phyloP scores from a whole-genome alignment of 2,329 filamentous ascomycete species.

The Aspergillus texensis region DNA sequence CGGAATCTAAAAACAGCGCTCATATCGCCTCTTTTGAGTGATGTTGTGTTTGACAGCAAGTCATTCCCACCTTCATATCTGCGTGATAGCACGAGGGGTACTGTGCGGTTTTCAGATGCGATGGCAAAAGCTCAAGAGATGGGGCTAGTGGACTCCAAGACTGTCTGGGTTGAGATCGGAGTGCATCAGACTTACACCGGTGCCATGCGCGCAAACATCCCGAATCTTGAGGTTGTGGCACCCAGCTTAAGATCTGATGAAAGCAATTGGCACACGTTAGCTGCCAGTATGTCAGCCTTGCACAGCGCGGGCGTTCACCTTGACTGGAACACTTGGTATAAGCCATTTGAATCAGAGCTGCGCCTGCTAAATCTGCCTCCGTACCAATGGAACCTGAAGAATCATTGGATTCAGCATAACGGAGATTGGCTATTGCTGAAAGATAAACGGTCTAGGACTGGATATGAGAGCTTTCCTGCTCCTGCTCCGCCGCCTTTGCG shows the following conservation, averaged over 20 bases:
- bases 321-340: conserved; percentile 71
- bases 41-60: conserved; percentile 57
- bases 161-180: conserved; percentile 72
- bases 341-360: conserved; percentile 60
- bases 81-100: conserved; percentile 64
- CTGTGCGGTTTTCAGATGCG: conserved; percentile 69
- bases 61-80: conserved; percentile 65
- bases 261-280: conserved; percentile 65
- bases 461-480: not conserved
- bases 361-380: conserved; percentile 64
- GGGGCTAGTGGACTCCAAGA: conserved; percentile 59
- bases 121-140: conserved; percentile 60
- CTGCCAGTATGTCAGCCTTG: conserved; percentile 59
- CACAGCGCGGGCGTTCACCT: conserved; percentile 65
- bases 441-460: conserved; percentile 48
- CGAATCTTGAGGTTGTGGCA: conserved; percentile 56
- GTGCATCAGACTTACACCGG: conserved; percentile 69
- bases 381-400: conserved; percentile 71
- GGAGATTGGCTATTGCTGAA: conserved; percentile 75
- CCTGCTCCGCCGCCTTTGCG: not conserved
- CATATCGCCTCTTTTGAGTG: conserved; percentile 68
- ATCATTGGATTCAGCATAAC: conserved; percentile 71
- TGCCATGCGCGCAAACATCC: conserved; percentile 68
- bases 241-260: conserved; percentile 66
- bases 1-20: conserved; percentile 62